Base-by-base conservation (phyloP, 192 early-diverging fungal genomes). In the Podila horticola region DNA sequence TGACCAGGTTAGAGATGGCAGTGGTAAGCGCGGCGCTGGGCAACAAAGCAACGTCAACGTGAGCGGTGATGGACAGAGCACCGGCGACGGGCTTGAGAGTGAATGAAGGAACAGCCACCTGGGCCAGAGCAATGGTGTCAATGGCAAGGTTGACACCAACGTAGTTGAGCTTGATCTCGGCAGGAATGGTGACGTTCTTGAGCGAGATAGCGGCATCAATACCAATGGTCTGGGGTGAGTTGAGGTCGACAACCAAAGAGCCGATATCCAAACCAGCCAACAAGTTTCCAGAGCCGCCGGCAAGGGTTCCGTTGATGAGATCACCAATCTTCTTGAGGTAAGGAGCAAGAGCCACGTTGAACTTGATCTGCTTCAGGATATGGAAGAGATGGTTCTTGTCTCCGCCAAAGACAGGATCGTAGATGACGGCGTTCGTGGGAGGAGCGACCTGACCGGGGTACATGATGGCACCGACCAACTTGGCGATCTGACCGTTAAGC, bases 391-490 rank as follows among this genome's bases (percentile, higher is more conserved):
- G 77, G 58, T 81, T 38, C 49, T 69, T 68, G 41, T 81, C 77
- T 48, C 71, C 77, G 33, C 77, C 77, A 73, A 81, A 81, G 62
- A 81, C 77, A 49, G 77, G 77, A 26, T 81, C 67, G 38, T 73
- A 81, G 66, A 81, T 69, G 57, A 81, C 77, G 15, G 59, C 33
- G 36, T 81, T 66, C 24, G 77, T 81, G 19, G 77, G 77, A 28
- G 77, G 71, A 31, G 67, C 31, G 15, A 81, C 77, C 49, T 81
- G 71, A n/a, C 77, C 71, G 15, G 77, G 77, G 67, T 81, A 65
- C 15, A 81, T 50, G 34, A 81, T 22, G 5, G 77, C 49, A 17
- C 77, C 77, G 24, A 81, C 62, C 66, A 81, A 69, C 36, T 69
- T 51, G 29, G 71, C 71, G 69, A 81, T 62, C 70, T 73, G 71